Evolutionary conservation across 2,329 filamentous ascomycete genomes (phyloP).

Genomic region (Hypomyces perniciosus): DNA sequence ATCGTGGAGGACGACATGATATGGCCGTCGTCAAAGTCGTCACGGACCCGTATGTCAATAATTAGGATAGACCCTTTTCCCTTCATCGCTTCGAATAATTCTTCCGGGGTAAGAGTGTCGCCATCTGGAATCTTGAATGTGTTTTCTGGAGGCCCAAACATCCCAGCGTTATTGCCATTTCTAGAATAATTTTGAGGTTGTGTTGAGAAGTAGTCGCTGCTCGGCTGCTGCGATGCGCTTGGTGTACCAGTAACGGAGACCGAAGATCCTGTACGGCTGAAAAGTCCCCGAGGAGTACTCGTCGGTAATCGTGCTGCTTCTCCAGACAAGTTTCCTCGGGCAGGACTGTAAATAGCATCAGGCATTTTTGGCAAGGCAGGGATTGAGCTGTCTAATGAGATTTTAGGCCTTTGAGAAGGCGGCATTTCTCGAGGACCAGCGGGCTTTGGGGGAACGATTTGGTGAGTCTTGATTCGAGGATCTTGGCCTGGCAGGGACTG

Average conservation of each 20-base stretch:
- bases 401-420: constrained; percentile 30
- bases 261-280: constrained; percentile 53
- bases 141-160: constrained; percentile 34
- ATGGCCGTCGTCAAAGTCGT: constrained; percentile 81
- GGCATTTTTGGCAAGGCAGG: constrained; percentile 62
- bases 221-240: constrained; percentile 22
- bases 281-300: constrained; percentile 58
- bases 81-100: constrained; percentile 65
- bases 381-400: constrained; percentile 46
- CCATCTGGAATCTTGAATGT: constrained; percentile 46
- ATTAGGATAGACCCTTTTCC: constrained; percentile 59
- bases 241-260: constrained; percentile 30
- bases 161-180: constrained; percentile 4
- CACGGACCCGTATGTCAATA: constrained; percentile 77
- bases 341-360: constrained; percentile 73
- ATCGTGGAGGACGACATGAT: constrained; percentile 79
- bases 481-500: constrained; percentile 41
- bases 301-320: constrained; percentile 60
- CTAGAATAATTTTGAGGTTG: constrained; percentile 22
- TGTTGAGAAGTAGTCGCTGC: constrained; percentile 27
- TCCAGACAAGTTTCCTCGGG: constrained; percentile 61
- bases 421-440: constrained; percentile 51
- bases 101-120: constrained; percentile 58
- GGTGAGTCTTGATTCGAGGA: constrained; percentile 46
- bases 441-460: constrained; percentile 33